phyloP scores from a whole-genome alignment of 495 filamentous ascomycete species.

The Aspergillus conjunctus region DNA sequence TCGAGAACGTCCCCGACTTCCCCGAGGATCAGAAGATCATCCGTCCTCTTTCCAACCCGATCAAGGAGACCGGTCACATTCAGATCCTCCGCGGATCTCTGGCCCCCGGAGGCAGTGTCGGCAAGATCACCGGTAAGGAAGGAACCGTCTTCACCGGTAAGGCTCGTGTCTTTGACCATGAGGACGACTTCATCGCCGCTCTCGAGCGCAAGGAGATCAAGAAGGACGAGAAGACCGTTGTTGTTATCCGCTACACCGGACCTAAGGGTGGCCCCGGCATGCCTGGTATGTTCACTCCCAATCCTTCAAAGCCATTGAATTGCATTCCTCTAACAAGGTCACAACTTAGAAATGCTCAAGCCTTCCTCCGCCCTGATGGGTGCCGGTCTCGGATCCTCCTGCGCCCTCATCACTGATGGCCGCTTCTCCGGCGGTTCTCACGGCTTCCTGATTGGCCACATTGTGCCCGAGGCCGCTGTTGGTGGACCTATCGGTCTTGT shows the following conservation, averaged over 20 bases:
- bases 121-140: constrained; percentile 99
- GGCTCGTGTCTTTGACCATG: constrained; percentile 83
- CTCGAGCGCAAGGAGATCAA: constrained; percentile 82
- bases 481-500: constrained; percentile 55
- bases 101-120: constrained; percentile 88
- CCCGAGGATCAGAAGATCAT: constrained; percentile 86
- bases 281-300: constrained; percentile 51
- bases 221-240: constrained; percentile 96
- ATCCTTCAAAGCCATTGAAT: background rate
- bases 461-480: constrained; percentile 54
- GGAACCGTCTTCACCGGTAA: constrained; percentile 85
- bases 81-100: constrained; percentile 93
- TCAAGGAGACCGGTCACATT: constrained; percentile 94
- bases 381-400: constrained; percentile 68
- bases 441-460: constrained; percentile 53
- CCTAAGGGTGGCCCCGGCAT: constrained; percentile 96
- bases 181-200: constrained; percentile 76
- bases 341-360: constrained; percentile 67
- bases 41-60: constrained; percentile 85
- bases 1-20: constrained; percentile 76
- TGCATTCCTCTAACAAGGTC: background rate
- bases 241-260: constrained; percentile 95
- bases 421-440: constrained; percentile 45
- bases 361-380: constrained; percentile 84
- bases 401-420: constrained; percentile 50